phyloP scores from a whole-genome alignment of 2,329 filamentous ascomycete species.

The Botrytis fabae region DNA sequence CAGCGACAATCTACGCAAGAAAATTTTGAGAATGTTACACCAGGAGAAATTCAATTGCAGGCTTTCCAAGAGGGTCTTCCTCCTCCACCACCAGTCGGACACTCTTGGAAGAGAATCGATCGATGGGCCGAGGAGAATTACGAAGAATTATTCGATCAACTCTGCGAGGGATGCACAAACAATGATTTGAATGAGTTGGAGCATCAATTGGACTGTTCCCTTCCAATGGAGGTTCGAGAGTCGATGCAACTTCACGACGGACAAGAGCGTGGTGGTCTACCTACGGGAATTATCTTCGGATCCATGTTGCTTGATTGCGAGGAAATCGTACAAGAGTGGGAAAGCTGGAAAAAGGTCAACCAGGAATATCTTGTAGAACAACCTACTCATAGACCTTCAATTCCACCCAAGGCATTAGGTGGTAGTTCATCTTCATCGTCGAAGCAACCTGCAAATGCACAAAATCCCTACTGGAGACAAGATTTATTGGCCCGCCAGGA shows the following conservation, averaged over 20 bases:
- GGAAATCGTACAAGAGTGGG: constrained; percentile 97
- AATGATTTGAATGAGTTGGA: constrained; percentile 98
- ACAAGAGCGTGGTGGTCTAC: constrained; percentile 89
- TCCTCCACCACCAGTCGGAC: constrained; percentile 79
- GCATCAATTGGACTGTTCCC: constrained; percentile 89
- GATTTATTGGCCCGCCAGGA: constrained; percentile 83
- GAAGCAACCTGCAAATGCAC: constrained; percentile 55
- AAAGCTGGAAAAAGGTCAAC: constrained; percentile 92
- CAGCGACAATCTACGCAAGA: constrained; percentile 62
- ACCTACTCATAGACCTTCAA: constrained; percentile 57
- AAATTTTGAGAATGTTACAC: constrained; percentile 69
- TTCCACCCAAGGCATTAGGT: constrained; percentile 70
- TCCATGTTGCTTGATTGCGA: constrained; percentile 97
- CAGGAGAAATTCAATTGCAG: constrained; percentile 93
- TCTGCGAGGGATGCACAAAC: constrained; percentile 85
- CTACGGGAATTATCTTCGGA: constrained; percentile 90
- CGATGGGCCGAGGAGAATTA: constrained; percentile 94
- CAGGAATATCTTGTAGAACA: constrained; percentile 71
- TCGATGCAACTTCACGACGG: constrained; percentile 90
- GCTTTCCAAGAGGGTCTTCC: constrained; percentile 89
- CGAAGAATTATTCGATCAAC: constrained; percentile 87
- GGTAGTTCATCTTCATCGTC: constrained; percentile 68
- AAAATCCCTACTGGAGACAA: constrained; percentile 72
- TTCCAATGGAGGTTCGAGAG: constrained; percentile 91
- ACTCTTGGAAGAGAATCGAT: constrained; percentile 95